Conservation (phyloP, 1,284 basidiomycete species). For the Cutaneotrichosporon sp. region DNA sequence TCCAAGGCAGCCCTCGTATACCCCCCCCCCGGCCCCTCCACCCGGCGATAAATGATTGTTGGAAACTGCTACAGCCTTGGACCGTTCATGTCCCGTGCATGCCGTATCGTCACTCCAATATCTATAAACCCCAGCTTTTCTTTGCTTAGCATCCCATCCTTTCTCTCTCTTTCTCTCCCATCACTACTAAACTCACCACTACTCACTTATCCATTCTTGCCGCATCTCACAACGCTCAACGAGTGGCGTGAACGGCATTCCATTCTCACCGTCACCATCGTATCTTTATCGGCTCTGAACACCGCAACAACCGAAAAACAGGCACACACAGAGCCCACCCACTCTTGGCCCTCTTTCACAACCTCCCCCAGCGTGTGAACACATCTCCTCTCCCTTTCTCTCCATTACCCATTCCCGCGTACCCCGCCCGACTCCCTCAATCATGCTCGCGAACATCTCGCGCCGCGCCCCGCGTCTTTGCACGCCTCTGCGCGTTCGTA, state of each 20-base stretch:
- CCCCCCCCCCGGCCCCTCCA: too few species aligned
- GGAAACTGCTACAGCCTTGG: too few species aligned
- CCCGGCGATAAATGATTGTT: too few species aligned
- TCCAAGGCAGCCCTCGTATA: too few species aligned
- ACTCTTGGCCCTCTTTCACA: not conserved
- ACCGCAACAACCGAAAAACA: not conserved
- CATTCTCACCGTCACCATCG: too few species aligned
- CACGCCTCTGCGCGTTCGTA: slow-evolving; percentile 15
- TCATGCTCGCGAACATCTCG: slow-evolving; percentile 17
- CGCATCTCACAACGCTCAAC: not conserved
- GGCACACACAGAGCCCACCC: not conserved
- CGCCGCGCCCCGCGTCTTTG: slow-evolving; percentile 15
- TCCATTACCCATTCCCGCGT: slow-evolving; percentile 1
- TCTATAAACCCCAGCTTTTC: not conserved
- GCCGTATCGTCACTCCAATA: not conserved
- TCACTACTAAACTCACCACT: slow-evolving; percentile 9
- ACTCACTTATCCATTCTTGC: not conserved
- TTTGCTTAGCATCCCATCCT: too few species aligned
- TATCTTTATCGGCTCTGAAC: not conserved
- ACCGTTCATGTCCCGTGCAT: not conserved
- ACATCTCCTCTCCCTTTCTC: not conserved
- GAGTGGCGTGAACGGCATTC: not conserved
- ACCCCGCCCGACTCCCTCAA: not conserved
- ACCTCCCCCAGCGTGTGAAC: too few species aligned
- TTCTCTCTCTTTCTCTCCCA: slow-evolving; percentile 7